Evolutionary conservation across 257 asterid species (phyloP), one percentile per base, ranked within the genome.

Genomic region (Solanum ahanhuiri): DNA sequence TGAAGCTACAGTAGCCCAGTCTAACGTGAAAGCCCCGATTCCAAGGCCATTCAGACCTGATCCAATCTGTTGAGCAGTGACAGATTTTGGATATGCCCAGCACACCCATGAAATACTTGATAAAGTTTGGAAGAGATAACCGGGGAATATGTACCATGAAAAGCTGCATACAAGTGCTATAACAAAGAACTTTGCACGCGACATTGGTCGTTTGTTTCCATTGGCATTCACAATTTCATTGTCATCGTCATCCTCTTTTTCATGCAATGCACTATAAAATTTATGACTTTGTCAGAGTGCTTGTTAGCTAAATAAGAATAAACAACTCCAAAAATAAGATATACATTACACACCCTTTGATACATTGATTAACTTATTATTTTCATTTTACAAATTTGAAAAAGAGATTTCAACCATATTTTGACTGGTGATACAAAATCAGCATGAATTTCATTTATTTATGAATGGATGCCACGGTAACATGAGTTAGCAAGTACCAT

Each of bases 41-140:
- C 97, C 97, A 1, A 95, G 91, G 3, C 98, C 98, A 11, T 82
- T 87, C 17, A 95, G 67, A 3, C 98, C 98, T 1, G 98, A 95
- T 2, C 98, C 98, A 0, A 95, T 87, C 63, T 95, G 98, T 3
- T 95, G 96, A 79, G 96, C 98, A 0, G 97, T 95, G 6, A 95
- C 98, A 2, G 97, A 95, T 20, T 89, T 88, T 22, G 98, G 97
- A 60, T 88, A 95, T 18, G 87, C 93, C 98, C 98, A 95, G 14
- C 98, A 95, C 3, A 95, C 90, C 98, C 97, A 95, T 83, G 98
- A 95, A 67, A 95, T 89, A 90, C 95, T 93, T 58, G 89, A 90
- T 2, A 95, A 87, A 10, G 95, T 86, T 83, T 91, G 91, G 93
- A 95, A 95, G 25, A 95, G 45, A 92, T 86, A 95, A 5, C 95